Percentiles rank a stretch among this genome's conserved stretches.
phyloP scores from a whole-genome alignment of 208 protist species.

The Acanthamoeba culbertsoni region DNA sequence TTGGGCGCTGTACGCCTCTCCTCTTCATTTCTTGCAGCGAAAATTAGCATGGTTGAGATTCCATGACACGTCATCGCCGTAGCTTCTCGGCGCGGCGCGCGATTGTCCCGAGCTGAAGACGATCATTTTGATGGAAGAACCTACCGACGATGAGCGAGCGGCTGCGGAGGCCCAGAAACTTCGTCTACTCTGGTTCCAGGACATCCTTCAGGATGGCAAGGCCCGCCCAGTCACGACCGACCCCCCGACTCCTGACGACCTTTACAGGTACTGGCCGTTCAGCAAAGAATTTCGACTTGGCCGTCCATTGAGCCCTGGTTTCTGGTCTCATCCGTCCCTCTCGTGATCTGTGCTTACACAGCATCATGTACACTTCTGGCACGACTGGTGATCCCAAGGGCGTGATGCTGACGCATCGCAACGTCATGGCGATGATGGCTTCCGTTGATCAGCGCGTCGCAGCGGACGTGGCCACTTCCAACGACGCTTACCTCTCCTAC shows the following conservation, averaged over 20 bases:
- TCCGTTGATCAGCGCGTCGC: constrained; percentile 44
- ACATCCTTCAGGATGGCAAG: not conserved
- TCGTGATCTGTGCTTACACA: not conserved
- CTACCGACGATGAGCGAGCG: not conserved
- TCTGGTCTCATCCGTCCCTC: not conserved
- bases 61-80: not conserved
- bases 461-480: not conserved
- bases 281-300: not conserved
- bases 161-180: not conserved
- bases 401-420: constrained; percentile 76
- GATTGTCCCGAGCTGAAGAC: not conserved
- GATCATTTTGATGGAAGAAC: not conserved
- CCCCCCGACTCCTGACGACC: not conserved
- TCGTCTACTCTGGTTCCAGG: not conserved
- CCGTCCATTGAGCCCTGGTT: not conserved
- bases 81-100: not conserved
- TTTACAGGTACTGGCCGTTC: not conserved
- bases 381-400: constrained; percentile 82
- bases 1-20: not conserved
- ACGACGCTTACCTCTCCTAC: constrained; percentile 83
- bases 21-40: not conserved
- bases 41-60: not conserved
- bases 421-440: constrained; percentile 66
- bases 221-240: not conserved
- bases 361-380: constrained; percentile 80